Evolutionary conservation across 768 basidiomycete species (phyloP).

Genomic region (Inosperma sp.): DNA sequence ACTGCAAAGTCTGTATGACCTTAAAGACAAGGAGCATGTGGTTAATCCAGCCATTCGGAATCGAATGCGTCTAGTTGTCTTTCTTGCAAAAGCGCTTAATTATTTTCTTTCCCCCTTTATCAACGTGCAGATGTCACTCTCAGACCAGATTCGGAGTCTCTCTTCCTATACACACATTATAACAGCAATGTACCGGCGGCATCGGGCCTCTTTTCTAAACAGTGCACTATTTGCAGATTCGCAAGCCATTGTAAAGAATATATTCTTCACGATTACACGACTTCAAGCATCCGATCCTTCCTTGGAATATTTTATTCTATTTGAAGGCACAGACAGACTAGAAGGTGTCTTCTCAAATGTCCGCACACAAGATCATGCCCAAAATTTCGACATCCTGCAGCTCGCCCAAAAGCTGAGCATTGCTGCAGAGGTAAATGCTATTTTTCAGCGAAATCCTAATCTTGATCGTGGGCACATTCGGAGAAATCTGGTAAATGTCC

Average conservation of each 20-base stretch:
- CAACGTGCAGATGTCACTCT: conserved; percentile 18
- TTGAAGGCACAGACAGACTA: conserved; percentile 31
- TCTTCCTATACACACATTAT: conserved; percentile 27
- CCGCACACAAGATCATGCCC: conserved; percentile 17
- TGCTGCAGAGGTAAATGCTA: conserved; percentile 15
- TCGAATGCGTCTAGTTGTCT: conserved; percentile 12
- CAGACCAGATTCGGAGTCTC: conserved; percentile 24
- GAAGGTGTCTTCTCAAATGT: conserved; percentile 25
- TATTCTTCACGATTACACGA: conserved; percentile 29
- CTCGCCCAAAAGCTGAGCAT: conserved; percentile 18
- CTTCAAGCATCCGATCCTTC: conserved; percentile 21
- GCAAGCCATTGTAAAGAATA: conserved; percentile 34
- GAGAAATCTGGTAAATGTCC: conserved; percentile 5
- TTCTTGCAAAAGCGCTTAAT: conserved; percentile 13
- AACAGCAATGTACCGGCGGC: conserved; percentile 7
- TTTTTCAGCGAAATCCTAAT: conserved; percentile 16
- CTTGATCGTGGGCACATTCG: conserved; percentile 12
- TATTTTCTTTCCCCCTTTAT: conserved; percentile 25
- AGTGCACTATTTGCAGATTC: conserved; percentile 26
- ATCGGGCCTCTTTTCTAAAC: conserved; percentile 20
- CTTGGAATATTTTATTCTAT: conserved; percentile 24
- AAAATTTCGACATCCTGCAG: conserved; percentile 17
- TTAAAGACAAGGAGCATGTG: neutral
- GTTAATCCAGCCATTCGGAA: neutral
- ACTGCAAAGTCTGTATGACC: conserved; percentile 12